Conservation (phyloP, 768 basidiomycete species). For the Naganishia friedmannii region DNA sequence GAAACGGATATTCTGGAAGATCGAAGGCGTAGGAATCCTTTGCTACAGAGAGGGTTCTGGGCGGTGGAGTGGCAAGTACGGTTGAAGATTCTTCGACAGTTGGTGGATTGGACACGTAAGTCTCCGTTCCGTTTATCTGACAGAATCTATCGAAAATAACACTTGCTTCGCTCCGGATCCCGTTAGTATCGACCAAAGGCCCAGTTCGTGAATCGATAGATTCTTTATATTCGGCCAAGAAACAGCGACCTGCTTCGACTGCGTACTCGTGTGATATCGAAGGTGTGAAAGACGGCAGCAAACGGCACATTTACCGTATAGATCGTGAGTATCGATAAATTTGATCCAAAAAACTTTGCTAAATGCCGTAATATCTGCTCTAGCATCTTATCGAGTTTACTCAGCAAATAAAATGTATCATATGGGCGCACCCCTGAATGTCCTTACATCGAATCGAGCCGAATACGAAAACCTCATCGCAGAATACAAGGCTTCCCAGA, state of each 20-base stretch:
- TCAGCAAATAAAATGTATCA: slow-evolving; percentile 24
- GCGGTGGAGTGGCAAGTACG: slow-evolving; percentile 21
- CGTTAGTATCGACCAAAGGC: slow-evolving; percentile 11
- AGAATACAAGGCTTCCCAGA: slow-evolving; percentile 26
- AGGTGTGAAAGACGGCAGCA: slow-evolving; percentile 20
- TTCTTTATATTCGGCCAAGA: slow-evolving; percentile 11
- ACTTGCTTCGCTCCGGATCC: neutral
- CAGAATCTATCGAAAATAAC: neutral
- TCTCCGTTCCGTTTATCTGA: neutral
- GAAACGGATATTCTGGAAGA: slow-evolving; percentile 22
- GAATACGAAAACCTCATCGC: slow-evolving; percentile 32
- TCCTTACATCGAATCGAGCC: slow-evolving; percentile 21
- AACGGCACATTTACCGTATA: slow-evolving; percentile 17
- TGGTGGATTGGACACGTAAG: slow-evolving; percentile 34
- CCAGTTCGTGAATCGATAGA: slow-evolving; percentile 15
- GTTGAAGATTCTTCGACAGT: slow-evolving; percentile 31
- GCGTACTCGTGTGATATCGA: slow-evolving; percentile 14
- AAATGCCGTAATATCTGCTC: neutral
- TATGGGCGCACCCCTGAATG: slow-evolving; percentile 12
- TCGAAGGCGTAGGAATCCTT: slow-evolving; percentile 24
- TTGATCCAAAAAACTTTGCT: neutral
- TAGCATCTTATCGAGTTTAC: slow-evolving; percentile 28
- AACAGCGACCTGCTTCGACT: slow-evolving; percentile 1
- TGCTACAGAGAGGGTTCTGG: slow-evolving; percentile 25
- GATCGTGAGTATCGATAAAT: slow-evolving; percentile 19